phyloP scores from a whole-genome alignment of 1,139 yeast species.

The Taphrina flavorubra region DNA sequence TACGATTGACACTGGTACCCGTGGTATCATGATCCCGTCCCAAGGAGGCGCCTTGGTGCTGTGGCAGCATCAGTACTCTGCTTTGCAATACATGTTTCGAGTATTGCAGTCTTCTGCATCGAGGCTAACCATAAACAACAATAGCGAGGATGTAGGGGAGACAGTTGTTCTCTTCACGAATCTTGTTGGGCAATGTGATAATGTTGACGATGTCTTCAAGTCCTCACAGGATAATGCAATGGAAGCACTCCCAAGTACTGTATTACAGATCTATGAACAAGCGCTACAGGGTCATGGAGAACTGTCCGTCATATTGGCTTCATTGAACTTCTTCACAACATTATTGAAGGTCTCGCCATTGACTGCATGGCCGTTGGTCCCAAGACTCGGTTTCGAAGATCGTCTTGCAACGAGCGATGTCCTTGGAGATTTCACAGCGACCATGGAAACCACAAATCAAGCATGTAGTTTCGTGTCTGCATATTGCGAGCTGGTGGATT shows the following conservation, averaged over 20 bases:
- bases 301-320: neutral
- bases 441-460: constrained; percentile 69
- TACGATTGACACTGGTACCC: constrained; percentile 7
- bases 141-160: constrained; percentile 20
- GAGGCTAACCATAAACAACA: constrained; percentile 11
- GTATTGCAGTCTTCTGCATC: constrained; percentile 25
- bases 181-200: constrained; percentile 19
- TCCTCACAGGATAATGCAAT: constrained; percentile 1
- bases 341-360: constrained; percentile 56
- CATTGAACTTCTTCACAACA: constrained; percentile 15
- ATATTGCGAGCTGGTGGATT: neutral
- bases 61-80: constrained; percentile 29
- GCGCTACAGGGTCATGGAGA: constrained; percentile 10
- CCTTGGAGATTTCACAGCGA: constrained; percentile 64
- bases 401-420: constrained; percentile 51
- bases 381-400: constrained; percentile 58
- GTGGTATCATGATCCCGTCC: constrained; percentile 25
- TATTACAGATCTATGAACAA: constrained; percentile 28
- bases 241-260: constrained; percentile 18
- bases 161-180: constrained; percentile 15
- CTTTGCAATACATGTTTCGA: constrained; percentile 19
- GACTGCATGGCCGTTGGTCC: constrained; percentile 66
- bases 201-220: constrained; percentile 20
- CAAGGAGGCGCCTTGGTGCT: constrained; percentile 5
- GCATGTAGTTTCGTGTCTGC: constrained; percentile 53